phyloP scores from a whole-genome alignment of 257 asterid genomes.

The Asclepias syriaca region DNA sequence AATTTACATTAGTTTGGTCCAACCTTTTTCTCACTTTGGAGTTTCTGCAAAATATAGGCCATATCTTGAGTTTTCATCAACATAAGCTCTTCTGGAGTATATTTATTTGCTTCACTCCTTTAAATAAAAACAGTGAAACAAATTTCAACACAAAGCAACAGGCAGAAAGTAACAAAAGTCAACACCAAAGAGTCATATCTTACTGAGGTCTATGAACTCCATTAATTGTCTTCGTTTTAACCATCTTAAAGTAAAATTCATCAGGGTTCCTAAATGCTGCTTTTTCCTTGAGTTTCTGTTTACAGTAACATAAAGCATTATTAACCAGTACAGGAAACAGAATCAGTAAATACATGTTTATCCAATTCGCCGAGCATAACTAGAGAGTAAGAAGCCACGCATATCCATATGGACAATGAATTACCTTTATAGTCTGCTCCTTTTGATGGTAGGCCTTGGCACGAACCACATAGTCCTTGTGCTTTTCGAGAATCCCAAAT shows the following conservation, averaged over 20 bases:
- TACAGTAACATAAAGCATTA: conserved; percentile 7
- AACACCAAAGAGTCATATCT: conserved; percentile 16
- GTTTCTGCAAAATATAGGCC: conserved; percentile 72
- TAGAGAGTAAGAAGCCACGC: too few species aligned
- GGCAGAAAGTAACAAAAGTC: background rate
- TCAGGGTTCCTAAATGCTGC: conserved; percentile 88
- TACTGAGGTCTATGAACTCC: conserved; percentile 80
- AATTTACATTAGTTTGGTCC: background rate
- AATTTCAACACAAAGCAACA: conserved; percentile 4
- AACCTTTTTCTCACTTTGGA: conserved; percentile 91
- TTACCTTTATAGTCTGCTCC: conserved; percentile 63
- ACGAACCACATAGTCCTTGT: conserved; percentile 81
- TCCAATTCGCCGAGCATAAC: background rate
- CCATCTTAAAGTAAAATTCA: conserved; percentile 85
- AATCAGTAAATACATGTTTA: background rate
- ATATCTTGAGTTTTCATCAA: conserved; percentile 91
- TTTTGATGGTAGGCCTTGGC: conserved; percentile 64
- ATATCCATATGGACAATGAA: background rate
- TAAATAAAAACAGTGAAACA: conserved; percentile 17
- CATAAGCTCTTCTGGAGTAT: conserved; percentile 71
- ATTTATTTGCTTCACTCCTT: conserved; percentile 76
- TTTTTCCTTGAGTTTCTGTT: conserved; percentile 83
- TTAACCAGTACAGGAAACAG: background rate
- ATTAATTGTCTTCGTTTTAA: conserved; percentile 42
- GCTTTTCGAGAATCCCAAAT: conserved; percentile 83